Base-by-base conservation (phyloP, 495 filamentous ascomycete genomes). In the Hyaloscypha hepaticicola region DNA sequence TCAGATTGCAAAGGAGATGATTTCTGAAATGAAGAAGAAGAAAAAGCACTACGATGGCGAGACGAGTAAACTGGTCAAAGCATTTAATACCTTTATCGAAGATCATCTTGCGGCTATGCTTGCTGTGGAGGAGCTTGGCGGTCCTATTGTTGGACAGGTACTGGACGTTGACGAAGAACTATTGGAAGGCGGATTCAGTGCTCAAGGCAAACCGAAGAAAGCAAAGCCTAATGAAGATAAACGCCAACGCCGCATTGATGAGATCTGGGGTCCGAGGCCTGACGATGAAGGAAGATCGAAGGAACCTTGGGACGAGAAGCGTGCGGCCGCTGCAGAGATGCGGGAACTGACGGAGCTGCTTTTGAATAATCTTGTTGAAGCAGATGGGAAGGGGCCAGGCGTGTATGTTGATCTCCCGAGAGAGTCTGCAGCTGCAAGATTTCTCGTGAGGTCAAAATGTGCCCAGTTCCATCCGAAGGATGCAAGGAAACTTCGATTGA, bases 401-500 rank as follows among this genome's bases (percentile, higher is more conserved):
- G 83, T 82, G 0, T 96, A 96, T 77, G 80, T 93, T 38, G 77
- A 80, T 48, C 74, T 96, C 11, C 70, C 80, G n/a, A 80, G 82
- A 63, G 93, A 96, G 66, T 89, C 89, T n/a, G 91, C 92, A 12
- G 86, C 88, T 27, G 89, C 88, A 1, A 82, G 91, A 64, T 97
- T 96, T 72, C 79, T 97, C 11, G 89, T 97, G 24, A 80, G 90
- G 66, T 89, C 89, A 25, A 94, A 90, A 71, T 87, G 94, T 33
- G 93, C 93, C 24, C 87, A 91, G 67, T 95, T 95, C 65, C 90
- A 96, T 75, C 91, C 93, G 1, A 86, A 84, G 63, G 91, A 97
- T 77, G 90, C 93, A 0, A 82, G 81, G 58, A 85, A 82, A 71
- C 69, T 97, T 66, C 85, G 89, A 50, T 76, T 97, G 55, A 83